These are phyloP conservation scores for Russula earlei DNA, from an alignment of 768 basidiomycete genomes.

Conservation along the genomic window DNA sequence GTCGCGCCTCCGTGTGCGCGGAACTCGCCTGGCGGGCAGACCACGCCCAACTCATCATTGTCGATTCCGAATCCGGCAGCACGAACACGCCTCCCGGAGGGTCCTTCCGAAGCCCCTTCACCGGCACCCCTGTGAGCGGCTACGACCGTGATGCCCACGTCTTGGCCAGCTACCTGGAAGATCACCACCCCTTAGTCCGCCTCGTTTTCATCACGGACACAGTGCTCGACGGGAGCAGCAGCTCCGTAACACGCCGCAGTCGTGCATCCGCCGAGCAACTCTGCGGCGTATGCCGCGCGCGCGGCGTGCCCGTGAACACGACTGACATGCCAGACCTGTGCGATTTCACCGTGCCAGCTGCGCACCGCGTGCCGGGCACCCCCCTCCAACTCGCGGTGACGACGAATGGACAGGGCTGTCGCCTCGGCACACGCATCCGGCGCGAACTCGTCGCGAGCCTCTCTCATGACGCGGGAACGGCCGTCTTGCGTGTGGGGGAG, in stretches of 20 bases:
- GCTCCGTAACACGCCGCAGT: slow-evolving; percentile 32
- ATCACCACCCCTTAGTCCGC: slow-evolving; percentile 26
- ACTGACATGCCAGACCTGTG: slow-evolving; percentile 80
- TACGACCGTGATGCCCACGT: slow-evolving; percentile 33
- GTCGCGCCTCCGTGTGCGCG: slow-evolving; percentile 44
- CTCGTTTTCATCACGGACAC: slow-evolving; percentile 84
- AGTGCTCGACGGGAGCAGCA: slow-evolving; percentile 28
- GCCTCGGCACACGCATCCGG: slow-evolving; percentile 68
- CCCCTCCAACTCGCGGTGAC: slow-evolving; percentile 73
- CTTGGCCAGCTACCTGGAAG: slow-evolving; percentile 40
- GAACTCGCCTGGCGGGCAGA: slow-evolving; percentile 60
- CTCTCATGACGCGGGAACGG: slow-evolving; percentile 61
- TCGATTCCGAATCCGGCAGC: slow-evolving; percentile 40
- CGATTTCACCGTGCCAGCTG: slow-evolving; percentile 82
- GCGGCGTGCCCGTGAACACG: slow-evolving; percentile 72
- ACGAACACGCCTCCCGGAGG: slow-evolving; percentile 33
- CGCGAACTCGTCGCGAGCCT: slow-evolving; percentile 75
- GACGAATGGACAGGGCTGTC: slow-evolving; percentile 86
- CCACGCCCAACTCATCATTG: slow-evolving; percentile 44
- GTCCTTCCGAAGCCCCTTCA: slow-evolving; percentile 25
- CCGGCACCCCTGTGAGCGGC: slow-evolving; percentile 11
- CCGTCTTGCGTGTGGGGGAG: slow-evolving; percentile 63
- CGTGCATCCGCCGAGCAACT: slow-evolving; percentile 49
- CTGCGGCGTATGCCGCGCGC: slow-evolving; percentile 41
- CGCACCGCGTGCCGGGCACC: slow-evolving; percentile 69